Percentiles rank a stretch among this genome's conserved stretches.
These are phyloP conservation scores for Fusarium miscanthi DNA, from an alignment of 2,329 filamentous ascomycete species.

Conservation along the genomic window DNA sequence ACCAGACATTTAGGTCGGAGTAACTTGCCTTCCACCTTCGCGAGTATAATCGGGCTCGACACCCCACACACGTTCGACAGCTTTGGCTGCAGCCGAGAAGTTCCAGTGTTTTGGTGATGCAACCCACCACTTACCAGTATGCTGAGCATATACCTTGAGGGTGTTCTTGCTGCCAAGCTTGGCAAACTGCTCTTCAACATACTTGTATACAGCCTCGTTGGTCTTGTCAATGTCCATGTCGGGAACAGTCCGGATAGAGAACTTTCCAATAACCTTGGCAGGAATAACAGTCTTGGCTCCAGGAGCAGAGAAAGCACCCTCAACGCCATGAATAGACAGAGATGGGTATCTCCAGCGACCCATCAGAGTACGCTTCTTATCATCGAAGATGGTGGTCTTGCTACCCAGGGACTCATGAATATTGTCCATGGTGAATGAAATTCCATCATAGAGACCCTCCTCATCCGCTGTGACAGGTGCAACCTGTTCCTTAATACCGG, in stretches of 20 bases:
- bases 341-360: slow-evolving; percentile 95
- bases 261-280: slow-evolving; percentile 97
- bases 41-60: slow-evolving; percentile 94
- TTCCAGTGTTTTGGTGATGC: slow-evolving; percentile 99
- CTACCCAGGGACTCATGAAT: slow-evolving; percentile 92
- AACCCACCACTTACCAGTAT: slow-evolving; percentile 99
- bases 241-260: slow-evolving; percentile 96
- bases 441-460: slow-evolving; percentile 85
- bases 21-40: slow-evolving; percentile 84
- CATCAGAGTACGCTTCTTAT: slow-evolving; percentile 95
- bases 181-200: slow-evolving; percentile 85
- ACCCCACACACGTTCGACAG: slow-evolving; percentile 94
- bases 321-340: slow-evolving; percentile 91
- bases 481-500: slow-evolving; percentile 94
- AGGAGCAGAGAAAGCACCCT: slow-evolving; percentile 92
- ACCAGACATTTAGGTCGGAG: neutral
- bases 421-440: slow-evolving; percentile 96
- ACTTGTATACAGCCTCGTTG: slow-evolving; percentile 84
- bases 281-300: slow-evolving; percentile 99
- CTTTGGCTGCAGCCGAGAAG: slow-evolving; percentile 93
- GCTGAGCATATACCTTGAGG: slow-evolving; percentile 81
- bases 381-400: slow-evolving; percentile 84
- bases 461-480: slow-evolving; percentile 89
- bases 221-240: slow-evolving; percentile 96
- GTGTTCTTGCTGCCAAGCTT: slow-evolving; percentile 94